Percentiles rank a stretch among this genome's conserved stretches.
Evolutionary conservation across 2,329 filamentous ascomycete species (phyloP).

Genomic region (Neofusicoccum ribis): DNA sequence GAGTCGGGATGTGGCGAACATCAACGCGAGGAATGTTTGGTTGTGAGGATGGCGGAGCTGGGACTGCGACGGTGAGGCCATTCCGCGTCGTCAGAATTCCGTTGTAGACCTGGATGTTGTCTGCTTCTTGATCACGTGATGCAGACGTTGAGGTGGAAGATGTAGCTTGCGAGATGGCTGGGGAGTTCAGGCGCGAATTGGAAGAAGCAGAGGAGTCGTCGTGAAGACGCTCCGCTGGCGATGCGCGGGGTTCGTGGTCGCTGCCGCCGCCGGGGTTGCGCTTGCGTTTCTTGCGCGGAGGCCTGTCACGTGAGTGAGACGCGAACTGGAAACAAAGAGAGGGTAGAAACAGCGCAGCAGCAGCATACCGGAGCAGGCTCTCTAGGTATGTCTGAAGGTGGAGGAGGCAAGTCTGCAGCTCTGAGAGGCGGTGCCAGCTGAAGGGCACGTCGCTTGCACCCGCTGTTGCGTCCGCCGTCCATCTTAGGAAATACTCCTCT

Average conservation of each 20-base stretch:
- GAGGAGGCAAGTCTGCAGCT: conserved; percentile 41
- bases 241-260: conserved; percentile 20
- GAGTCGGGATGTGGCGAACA: conserved; percentile 35
- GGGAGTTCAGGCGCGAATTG: neutral
- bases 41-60: conserved; percentile 19
- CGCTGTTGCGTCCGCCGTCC: neutral
- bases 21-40: conserved; percentile 31
- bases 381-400: conserved; percentile 47
- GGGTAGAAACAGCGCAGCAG: neutral
- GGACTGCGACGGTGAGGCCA: conserved; percentile 32
- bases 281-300: conserved; percentile 29
- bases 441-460: conserved; percentile 28
- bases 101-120: conserved; percentile 40
- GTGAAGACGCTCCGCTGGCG: neutral
- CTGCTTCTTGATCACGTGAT: neutral
- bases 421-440: conserved; percentile 47
- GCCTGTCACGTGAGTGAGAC: conserved; percentile 8
- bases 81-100: conserved; percentile 38
- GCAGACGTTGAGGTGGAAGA: neutral
- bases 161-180: neutral
- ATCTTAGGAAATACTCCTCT: conserved; percentile 13
- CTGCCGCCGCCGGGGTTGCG: conserved; percentile 23
- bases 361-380: conserved; percentile 17
- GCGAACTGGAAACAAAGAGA: neutral
- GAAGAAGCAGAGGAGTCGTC: neutral